Base-by-base conservation (phyloP, 148 eudicot species). In the Talinum fruticosum region DNA sequence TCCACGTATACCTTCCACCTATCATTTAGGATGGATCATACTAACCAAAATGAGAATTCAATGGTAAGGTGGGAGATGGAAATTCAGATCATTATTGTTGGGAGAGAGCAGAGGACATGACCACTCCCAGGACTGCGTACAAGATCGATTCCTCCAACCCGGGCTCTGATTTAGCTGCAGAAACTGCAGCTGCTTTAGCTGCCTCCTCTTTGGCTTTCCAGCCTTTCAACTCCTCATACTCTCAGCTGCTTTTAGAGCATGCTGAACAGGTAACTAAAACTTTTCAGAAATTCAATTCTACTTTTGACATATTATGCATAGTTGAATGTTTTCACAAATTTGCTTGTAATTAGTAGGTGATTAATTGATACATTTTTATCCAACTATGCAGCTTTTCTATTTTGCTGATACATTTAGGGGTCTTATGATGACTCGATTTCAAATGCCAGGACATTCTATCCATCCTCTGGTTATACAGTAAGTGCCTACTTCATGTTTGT, bases 391-490 rank as follows among this genome's bases (percentile, higher is more conserved):
- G 98, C 87, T 95, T 78, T 95, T 95, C 83, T 71, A 86, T 76
- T 92, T 92, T 83, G 98, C 98, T 16, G 85, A 95, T 76, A 78
- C 82, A 23, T 92, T 85, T 80, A 89, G 96, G 51, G 97, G 26
- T 68, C 81, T 29, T 95, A 86, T 66, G 86, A 77, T 65, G 92
- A 92, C 54, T 90, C 97, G 24, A 89, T 95, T 61, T 66, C 32
- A 45, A 51, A 71, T 81, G 88, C 96, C 13, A 81, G 73, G 78
- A 68, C 83, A 1, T 95, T 84, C 76, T 92, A 94, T 81, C 57
- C 84, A 26, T 92, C 98, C 75, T 90, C 97, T 30, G 98, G 98
- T 73, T 94, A 89, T 75, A 61, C 51, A 69, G 94, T 94, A 28
- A 75, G 90, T 82, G 28, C 33, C 14, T 16, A 28, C 2, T 54